Base-by-base conservation (phyloP, 2,329 filamentous ascomycete species). In the Escovopsis weberi region DNA sequence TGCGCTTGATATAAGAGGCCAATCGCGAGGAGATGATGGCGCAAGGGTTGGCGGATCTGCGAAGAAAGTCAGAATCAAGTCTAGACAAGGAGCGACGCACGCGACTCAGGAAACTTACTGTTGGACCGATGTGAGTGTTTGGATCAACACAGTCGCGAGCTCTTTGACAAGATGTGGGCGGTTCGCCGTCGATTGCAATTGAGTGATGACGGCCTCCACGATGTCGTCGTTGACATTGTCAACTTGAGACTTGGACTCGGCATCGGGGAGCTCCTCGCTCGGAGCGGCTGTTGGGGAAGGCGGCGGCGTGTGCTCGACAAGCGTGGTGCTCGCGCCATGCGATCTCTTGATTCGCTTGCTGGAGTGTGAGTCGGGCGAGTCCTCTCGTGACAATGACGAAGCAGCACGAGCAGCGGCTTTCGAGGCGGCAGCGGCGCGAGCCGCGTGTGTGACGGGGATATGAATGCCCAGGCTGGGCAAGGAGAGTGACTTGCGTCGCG, bases 161-260 rank as follows among this genome's bases (percentile, higher is more conserved):
- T 96, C 89, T 65, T 94, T 95, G 49, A 96, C 86, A 28, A 96
- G 71, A 63, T 95, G 89, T 43, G 91, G 91, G 43, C 88, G 75
- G 63, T 98, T 98, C 47, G 80, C 83, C 2, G 88, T 93, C 59
- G 82, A 82, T 61, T 94, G 81, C 43, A 98, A 69, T 64, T 94
- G 87, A 52, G 85, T 66, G 55, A 96, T 85, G 39, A 93, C 86
- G 12, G 79, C 86, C 58, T 93, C 82, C 41, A 98, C 89, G 53
- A 98, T 94, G 56, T 94, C 87, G 61, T 98, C 91, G 58, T 88
- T 86, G 63, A 96, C 88, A 34, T 78, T 77, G 50, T 87, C 80
- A 41, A 86, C 74, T 59, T 93, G 83, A 40, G 62, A 54, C 48
- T 59, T 59, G 44, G 48, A 45, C 32, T 50, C 51, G 40, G 47